These are phyloP conservation scores for Kazachstania psychrophila DNA, from an alignment of 805 yeast species.

Conservation along the genomic window DNA sequence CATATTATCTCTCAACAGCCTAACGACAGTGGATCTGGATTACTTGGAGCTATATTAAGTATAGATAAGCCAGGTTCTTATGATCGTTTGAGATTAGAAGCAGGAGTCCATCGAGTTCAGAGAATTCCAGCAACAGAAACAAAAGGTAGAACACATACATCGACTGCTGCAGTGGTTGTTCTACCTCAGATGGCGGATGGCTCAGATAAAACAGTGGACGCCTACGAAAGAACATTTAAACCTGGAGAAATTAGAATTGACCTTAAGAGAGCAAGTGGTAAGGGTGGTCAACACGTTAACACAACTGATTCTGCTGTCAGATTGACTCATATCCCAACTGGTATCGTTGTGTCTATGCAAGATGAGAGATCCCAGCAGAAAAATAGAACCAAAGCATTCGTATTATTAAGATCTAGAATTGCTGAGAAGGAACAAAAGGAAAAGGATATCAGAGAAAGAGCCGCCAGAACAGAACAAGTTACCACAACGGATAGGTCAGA, in stretches of 20 bases:
- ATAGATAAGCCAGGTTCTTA: constrained; percentile 74
- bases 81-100: constrained; percentile 65
- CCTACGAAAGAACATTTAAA: constrained; percentile 60
- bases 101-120: constrained; percentile 95
- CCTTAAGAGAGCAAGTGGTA: constrained; percentile 95
- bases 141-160: constrained; percentile 90
- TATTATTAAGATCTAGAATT: constrained; percentile 68
- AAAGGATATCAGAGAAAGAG: constrained; percentile 54
- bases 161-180: constrained; percentile 92
- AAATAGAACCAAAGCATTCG: constrained; percentile 87
- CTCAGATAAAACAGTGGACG: constrained; percentile 37
- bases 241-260: constrained; percentile 88
- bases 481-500: constrained; percentile 84
- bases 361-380: constrained; percentile 93
- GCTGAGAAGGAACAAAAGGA: constrained; percentile 71
- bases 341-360: constrained; percentile 81
- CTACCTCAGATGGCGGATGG: constrained; percentile 70
- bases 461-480: constrained; percentile 72
- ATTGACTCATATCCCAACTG: constrained; percentile 84
- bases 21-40: constrained; percentile 55
- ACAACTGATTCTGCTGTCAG: constrained; percentile 97
- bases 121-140: constrained; percentile 88
- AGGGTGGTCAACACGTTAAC: constrained; percentile 97
- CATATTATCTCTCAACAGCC: constrained; percentile 48
- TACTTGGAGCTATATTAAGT: constrained; percentile 65